phyloP scores from a whole-genome alignment of 495 filamentous ascomycete species.

The Monascus purpureus region DNA sequence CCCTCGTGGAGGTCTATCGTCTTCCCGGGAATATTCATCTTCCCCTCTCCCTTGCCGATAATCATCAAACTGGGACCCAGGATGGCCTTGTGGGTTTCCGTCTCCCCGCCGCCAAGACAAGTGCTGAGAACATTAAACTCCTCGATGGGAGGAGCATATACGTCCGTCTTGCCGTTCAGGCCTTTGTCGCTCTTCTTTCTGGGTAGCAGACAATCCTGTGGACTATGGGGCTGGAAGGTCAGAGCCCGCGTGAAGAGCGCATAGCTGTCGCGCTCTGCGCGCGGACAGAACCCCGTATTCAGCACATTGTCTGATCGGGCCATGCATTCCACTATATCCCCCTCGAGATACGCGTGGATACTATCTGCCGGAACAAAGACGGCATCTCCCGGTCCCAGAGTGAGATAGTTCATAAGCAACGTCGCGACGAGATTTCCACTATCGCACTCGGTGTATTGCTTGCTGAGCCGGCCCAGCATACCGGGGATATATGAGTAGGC shows the following conservation, averaged over 20 bases:
- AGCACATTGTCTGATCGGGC: conserved; percentile 69
- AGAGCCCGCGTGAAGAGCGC: conserved; percentile 48
- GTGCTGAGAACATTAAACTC: conserved; percentile 60
- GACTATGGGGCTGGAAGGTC: conserved; percentile 45
- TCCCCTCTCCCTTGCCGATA: conserved; percentile 46
- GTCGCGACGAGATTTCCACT: conserved; percentile 52
- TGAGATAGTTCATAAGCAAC: conserved; percentile 59
- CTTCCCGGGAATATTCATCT: conserved; percentile 40
- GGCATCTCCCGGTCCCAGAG: conserved; percentile 48
- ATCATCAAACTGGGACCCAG: conserved; percentile 54
- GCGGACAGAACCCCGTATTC: conserved; percentile 61
- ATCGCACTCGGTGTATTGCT: conserved; percentile 43
- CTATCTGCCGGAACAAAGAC: conserved; percentile 67
- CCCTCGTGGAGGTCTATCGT: conserved; percentile 43
- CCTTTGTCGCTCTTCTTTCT: conserved; percentile 36
- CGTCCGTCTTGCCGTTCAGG: conserved; percentile 41
- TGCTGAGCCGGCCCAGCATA: conserved; percentile 47
- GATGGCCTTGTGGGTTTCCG: conserved; percentile 40
- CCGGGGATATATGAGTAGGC: conserved; percentile 43
- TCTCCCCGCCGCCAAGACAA: conserved; percentile 39
- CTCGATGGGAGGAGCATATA: conserved; percentile 53
- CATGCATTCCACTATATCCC: conserved; percentile 80
- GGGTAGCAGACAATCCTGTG: conserved; percentile 37
- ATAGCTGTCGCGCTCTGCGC: conserved; percentile 43
- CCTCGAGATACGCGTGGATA: conserved; percentile 64